Evolutionary conservation across 139 green algal species (phyloP).

Genomic region (Tetratostichococcus sp.): DNA sequence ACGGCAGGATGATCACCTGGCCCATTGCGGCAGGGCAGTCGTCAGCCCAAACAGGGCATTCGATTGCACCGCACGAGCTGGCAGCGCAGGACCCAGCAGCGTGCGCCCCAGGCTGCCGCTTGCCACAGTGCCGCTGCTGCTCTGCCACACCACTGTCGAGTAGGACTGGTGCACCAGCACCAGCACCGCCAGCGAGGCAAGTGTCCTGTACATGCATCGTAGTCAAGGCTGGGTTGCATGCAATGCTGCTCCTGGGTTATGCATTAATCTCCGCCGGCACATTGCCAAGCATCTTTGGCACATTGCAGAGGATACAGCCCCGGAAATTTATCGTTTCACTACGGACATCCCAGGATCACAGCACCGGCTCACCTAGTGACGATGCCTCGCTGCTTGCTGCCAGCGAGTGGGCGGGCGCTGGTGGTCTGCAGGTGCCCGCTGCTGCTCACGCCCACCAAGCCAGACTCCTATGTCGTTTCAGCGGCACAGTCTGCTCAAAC

Average conservation of each 20-base stretch:
- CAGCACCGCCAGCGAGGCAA: constrained; percentile 26
- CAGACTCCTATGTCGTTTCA: no score
- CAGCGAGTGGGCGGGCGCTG: not conserved
- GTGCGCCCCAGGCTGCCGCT: not conserved
- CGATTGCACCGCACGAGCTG: no score
- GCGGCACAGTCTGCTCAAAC: no score
- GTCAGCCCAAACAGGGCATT: no score
- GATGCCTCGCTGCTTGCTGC: constrained; percentile 6
- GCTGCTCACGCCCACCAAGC: constrained; percentile 4
- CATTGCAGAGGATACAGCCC: not conserved
- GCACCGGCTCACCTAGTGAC: not conserved
- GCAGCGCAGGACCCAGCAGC: no score
- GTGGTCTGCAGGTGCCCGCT: constrained; percentile 3
- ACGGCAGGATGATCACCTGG: no score
- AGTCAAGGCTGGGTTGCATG: no score
- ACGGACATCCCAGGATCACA: constrained; percentile 6
- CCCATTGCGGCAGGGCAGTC: no score
- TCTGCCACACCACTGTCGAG: constrained; percentile 6
- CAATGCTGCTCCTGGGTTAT: no score
- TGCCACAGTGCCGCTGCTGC: not conserved
- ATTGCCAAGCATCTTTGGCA: no score
- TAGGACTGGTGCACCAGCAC: constrained; percentile 3
- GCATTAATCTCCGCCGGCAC: no score
- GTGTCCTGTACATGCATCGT: not conserved
- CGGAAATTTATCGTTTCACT: no score